Evolutionary conservation across 2,329 filamentous ascomycete species (phyloP), one percentile per base, ranked within the genome.

Genomic region (Aspergillus sp.): DNA sequence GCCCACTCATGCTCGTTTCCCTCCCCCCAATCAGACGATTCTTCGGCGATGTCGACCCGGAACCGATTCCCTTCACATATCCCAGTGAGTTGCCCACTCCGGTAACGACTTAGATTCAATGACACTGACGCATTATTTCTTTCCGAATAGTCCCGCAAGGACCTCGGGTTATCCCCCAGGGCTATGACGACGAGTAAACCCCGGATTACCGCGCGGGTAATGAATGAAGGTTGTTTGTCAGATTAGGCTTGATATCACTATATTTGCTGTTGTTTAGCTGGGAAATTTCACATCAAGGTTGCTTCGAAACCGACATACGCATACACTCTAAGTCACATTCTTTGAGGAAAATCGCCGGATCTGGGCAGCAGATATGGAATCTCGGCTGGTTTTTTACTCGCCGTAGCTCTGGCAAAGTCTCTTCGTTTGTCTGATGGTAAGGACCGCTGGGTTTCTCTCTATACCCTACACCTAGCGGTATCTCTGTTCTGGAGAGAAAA

Each of bases 21-120:
- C 88, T 91, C 1, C 92, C 93, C 44, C 89, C 91, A 48, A 80
- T 96, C 66, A 82, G 93, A 74, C 78, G 80, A 62, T 81, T 79
- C 63, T 76, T 96, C 57, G 93, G 93, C 67, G 91, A 96, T 73
- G 79, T 86, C 66, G 84, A 87, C 67, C 84, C 89, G 62, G 79
- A 85, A 63, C 84, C 82, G 57, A 87, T 98, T 64, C 95, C 95
- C 33, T 79, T 93, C 75, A 96, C 92, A 73, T 99, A 98, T 82
- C 95, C 95, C 60, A 85, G 93, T 98, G 85, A 75, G 91, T 84
- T 19, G 24, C 23, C 33, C 14, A 4, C 33, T 14, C 21, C 21
- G 3, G 44, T 8, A 19, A 9, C 8, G 23, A 9, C 41, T 21
- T 24, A 21, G 21, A 43, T 43, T 12, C 11, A 17, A 17, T n/a